Base-by-base conservation (phyloP, 139 green algal species). In the Tetratostichococcus sp. region DNA sequence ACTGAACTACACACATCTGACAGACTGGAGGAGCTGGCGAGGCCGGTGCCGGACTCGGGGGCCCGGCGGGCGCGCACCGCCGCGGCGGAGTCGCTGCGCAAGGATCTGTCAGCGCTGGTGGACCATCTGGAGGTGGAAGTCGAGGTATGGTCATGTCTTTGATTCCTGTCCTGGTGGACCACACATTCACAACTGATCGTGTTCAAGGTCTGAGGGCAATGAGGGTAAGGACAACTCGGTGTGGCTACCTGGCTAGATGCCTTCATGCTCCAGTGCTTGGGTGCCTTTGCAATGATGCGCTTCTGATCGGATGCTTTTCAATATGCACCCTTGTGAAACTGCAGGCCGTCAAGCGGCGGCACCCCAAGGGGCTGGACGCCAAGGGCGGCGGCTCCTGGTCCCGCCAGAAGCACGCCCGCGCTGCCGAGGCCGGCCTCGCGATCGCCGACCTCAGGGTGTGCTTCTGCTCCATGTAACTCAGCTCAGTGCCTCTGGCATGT, bases 101-200 rank as follows among this genome's bases (percentile, higher is more conserved):
- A 68, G 39, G 65, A 42, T 50, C 42, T 82, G 25, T 30, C 16
- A 39, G 77, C 77, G 66, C 67, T 82, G 66, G 21, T 59, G 17
- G 62, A 69, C 71, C 50, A 74, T 22, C 32, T 82, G 33, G 30
- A 28, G 21, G 31, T 75, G 34, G 71, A 82, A 67, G 70, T 75
- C 35, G 32, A 82, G 71, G 76, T 77, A 43, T 21, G 39, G 76
- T 5, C 14, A 28, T n/a, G n/a, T n/a, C n/a, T n/a, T n/a, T n/a
- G n/a, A n/a, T n/a, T n/a, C n/a, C n/a, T n/a, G n/a, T n/a, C n/a
- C n/a, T n/a, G n/a, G n/a, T n/a, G n/a, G n/a, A n/a, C n/a, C n/a
- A n/a, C n/a, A n/a, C n/a, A n/a, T n/a, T n/a, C n/a, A n/a, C n/a
- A n/a, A n/a, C n/a, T n/a, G n/a, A n/a, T n/a, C n/a, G n/a, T n/a